Conservation (phyloP, 2,329 filamentous ascomycete genomes). For the Cyclaneusma minus region DNA sequence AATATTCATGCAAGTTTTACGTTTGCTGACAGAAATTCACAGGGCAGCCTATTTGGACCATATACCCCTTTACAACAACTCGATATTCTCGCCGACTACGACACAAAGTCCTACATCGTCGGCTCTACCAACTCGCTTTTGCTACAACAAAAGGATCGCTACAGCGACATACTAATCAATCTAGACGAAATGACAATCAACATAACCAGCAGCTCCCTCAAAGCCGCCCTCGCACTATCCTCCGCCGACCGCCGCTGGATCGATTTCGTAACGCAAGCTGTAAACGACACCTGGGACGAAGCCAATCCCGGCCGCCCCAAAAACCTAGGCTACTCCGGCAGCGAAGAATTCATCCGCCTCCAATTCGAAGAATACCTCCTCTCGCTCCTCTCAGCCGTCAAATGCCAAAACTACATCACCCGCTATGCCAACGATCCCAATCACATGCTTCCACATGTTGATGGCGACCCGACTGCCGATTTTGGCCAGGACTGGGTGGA, state of each 20-base stretch:
- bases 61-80: slow-evolving; percentile 95
- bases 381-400: slow-evolving; percentile 72
- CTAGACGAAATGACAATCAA: slow-evolving; percentile 79
- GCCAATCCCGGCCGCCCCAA: slow-evolving; percentile 79
- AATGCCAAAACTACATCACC: slow-evolving; percentile 62
- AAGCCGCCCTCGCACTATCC: slow-evolving; percentile 61
- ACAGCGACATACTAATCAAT: slow-evolving; percentile 93
- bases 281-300: slow-evolving; percentile 95
- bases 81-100: slow-evolving; percentile 80
- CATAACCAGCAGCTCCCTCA: slow-evolving; percentile 67
- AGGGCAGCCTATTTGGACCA: slow-evolving; percentile 88
- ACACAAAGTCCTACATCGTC: slow-evolving; percentile 93
- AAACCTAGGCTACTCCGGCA: slow-evolving; percentile 86
- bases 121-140: slow-evolving; percentile 92
- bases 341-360: slow-evolving; percentile 91
- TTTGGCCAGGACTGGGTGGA: slow-evolving; percentile 76
- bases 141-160: slow-evolving; percentile 85
- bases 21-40: slow-evolving; percentile 5
- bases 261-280: slow-evolving; percentile 81
- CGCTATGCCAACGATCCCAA: slow-evolving; percentile 39
- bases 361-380: slow-evolving; percentile 96
- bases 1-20: neutral
- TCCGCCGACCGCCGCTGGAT: slow-evolving; percentile 90
- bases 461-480: slow-evolving; percentile 73
- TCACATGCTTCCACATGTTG: slow-evolving; percentile 46